Base-by-base conservation (phyloP, 495 filamentous ascomycete species). In the Penicillium atrosanguineum region DNA sequence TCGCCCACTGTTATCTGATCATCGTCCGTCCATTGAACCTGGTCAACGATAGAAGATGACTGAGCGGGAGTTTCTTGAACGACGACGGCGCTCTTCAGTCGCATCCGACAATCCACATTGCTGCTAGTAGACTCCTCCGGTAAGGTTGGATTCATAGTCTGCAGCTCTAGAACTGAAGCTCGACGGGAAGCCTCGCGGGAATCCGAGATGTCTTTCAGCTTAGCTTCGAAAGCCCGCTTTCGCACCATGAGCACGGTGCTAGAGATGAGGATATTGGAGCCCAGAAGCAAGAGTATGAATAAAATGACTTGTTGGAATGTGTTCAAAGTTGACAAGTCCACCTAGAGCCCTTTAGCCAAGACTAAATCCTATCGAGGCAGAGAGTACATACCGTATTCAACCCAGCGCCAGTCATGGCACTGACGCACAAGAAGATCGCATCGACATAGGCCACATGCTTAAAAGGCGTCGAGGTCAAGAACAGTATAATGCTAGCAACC, bases 321-420 rank as follows among this genome's bases (percentile, higher is more conserved):
- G 37, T 88, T 94, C 55, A 95, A 71, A 44, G 82, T 74, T 48
- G 83, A 88, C 6, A 86, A 60, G 51, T 87, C 83, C 43, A 88
- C 69, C 67, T 78, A 40, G n/a, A 46, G n/a, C 16, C 8, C n/a
- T 7, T 63, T 29, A 65, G 34, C 28, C 5, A 4, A 47, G n/a
- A 23, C 8, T 20, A 40, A 48, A 42, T 37, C 21, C n/a, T n/a
- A n/a, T n/a, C n/a, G n/a, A n/a, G 42, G 12, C 14, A 18, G 31
- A 7, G 11, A 40, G 16, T 28, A 65, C 81, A 69, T 66, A 86
- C 79, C 20, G 83, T 88, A 52, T 89, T 90, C 29, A 91, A 71
- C 0, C 87, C 87, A 29, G 91, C 87, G 46, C 85, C 78, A 15
- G 89, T 92, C 82, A 94, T 93, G 21, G 90, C 89, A 55, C 83